Conservation (phyloP, 2,329 filamentous ascomycete species). For the Colletotrichum sp. region DNA sequence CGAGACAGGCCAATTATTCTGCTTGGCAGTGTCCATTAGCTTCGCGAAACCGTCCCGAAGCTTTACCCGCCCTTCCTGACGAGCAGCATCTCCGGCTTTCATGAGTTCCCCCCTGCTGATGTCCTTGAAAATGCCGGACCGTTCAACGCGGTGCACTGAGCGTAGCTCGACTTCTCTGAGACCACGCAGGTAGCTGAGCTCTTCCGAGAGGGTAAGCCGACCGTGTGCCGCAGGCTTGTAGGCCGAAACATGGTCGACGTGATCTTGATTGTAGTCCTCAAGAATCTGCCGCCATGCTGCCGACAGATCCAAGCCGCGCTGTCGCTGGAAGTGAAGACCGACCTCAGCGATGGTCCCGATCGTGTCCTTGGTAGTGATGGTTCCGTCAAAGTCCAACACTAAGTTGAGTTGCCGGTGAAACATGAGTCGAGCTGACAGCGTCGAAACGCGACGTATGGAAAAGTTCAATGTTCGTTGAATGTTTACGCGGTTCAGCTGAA, state of each 20-base stretch:
- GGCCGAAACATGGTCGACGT: slow-evolving; percentile 36
- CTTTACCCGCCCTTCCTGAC: slow-evolving; percentile 34
- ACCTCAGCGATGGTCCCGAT: slow-evolving; percentile 51
- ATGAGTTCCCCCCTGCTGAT: slow-evolving; percentile 37
- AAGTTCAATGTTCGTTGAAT: not conserved
- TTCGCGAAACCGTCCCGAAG: slow-evolving; percentile 46
- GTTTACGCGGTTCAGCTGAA: not conserved
- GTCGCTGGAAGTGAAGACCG: slow-evolving; percentile 38
- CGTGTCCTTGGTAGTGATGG: slow-evolving; percentile 61
- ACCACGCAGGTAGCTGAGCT: slow-evolving; percentile 48
- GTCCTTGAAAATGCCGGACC: slow-evolving; percentile 49
- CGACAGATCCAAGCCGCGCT: slow-evolving; percentile 35
- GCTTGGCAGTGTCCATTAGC: slow-evolving; percentile 29
- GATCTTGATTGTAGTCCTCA: slow-evolving; percentile 48
- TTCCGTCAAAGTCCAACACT: slow-evolving; percentile 65
- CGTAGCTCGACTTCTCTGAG: slow-evolving; percentile 48
- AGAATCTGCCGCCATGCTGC: slow-evolving; percentile 51
- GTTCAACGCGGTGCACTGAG: slow-evolving; percentile 50
- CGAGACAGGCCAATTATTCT: slow-evolving; percentile 41
- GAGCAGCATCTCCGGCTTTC: slow-evolving; percentile 42
- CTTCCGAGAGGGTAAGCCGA: slow-evolving; percentile 40
- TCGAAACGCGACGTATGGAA: not conserved
- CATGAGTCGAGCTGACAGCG: slow-evolving; percentile 10
- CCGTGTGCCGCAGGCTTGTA: slow-evolving; percentile 36
- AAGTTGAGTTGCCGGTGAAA: slow-evolving; percentile 39